Base-by-base conservation (phyloP, 2,329 filamentous ascomycete species). In the Nothophaeocryptopus gaeumannii region DNA sequence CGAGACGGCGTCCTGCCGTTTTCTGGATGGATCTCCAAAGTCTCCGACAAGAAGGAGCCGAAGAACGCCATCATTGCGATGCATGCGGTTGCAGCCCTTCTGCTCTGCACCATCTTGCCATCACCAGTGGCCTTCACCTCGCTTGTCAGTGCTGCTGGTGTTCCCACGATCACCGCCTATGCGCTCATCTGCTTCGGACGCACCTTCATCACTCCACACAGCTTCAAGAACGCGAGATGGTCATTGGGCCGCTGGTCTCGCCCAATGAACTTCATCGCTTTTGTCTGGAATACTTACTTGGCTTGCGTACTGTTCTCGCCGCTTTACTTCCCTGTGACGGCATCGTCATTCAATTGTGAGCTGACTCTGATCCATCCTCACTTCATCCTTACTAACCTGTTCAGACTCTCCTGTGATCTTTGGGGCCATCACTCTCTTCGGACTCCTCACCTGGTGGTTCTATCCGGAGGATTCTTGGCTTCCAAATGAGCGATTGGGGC, bases 1-100 rank as follows among this genome's bases (percentile, higher is more conserved):
- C 75, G 80, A 39, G 81, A 84, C 58, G 79, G 80, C 31, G 78
- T 83, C 15, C 69, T 83, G 2, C 80, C 81, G 0, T 82, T 77
- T 64, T 82, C 79, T 2, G 60, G 72, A 31, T 81, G 80, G 77
- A 81, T 83, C 37, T 76, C 79, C 3, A 65, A 71, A 13, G 79
- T 84, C 2, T 71, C 71, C 8, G 65, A 73, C 8, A 69, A 74
- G 16, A 81, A 80, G 44, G 80, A 83, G 54, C 81, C 81, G 0
- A 74, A 75, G 11, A 82, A 83, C 58, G 80, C 81, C 5, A 76
- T 84, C 37, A 73, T 80, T 13, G 78, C 82, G 8, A 79, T 83
- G 55, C 80, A 79, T 72, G 72, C 56, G 2, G 76, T 81, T 8
- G 73, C 77, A 1, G 70, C 79, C 2, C 56, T 81, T 14, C 68